Conservation (phyloP, 2,329 filamentous ascomycete species). For the Furcasterigmium furcatum region DNA sequence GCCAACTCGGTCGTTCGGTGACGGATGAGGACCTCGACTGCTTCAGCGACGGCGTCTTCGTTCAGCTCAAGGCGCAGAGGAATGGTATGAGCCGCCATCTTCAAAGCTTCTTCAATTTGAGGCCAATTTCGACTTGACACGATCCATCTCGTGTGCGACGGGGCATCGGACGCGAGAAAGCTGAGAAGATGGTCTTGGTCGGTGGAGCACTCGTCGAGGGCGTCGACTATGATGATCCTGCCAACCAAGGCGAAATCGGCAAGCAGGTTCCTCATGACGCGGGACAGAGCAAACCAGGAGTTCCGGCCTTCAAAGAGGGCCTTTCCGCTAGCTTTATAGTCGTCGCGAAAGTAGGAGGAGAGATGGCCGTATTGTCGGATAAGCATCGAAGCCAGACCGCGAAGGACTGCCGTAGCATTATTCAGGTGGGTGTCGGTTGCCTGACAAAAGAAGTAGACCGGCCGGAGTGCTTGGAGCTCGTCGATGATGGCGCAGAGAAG, state of each 20-base stretch:
- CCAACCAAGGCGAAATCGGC: constrained; percentile 12
- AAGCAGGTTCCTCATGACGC: constrained; percentile 16
- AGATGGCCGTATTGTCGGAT: constrained; percentile 8
- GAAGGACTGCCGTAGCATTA: constrained; percentile 33
- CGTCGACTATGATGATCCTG: constrained; percentile 27
- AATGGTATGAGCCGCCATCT: constrained; percentile 5
- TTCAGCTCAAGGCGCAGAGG: constrained; percentile 33
- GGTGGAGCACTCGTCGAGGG: constrained; percentile 1
- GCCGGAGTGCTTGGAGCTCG: constrained; percentile 21
- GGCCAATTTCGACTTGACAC: constrained; percentile 37
- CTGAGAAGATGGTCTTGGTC: constrained; percentile 8
- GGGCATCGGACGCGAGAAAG: constrained; percentile 7
- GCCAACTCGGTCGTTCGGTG: constrained; percentile 23
- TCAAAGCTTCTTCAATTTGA: constrained; percentile 29
- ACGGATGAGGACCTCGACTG: constrained; percentile 30
- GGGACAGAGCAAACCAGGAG: constrained; percentile 24
- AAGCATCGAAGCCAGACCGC: constrained; percentile 38
- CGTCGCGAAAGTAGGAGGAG: not conserved
- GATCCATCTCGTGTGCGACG: constrained; percentile 34
- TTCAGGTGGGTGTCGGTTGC: constrained; percentile 29
- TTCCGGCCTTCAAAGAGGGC: constrained; percentile 9
- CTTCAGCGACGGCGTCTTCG: constrained; percentile 20
- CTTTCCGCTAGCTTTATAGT: constrained; percentile 17
- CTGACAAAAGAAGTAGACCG: constrained; percentile 40
- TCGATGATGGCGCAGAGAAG: constrained; percentile 33